Conservation (phyloP, 106 monocot genomes). For the Dendrobium officinale region DNA sequence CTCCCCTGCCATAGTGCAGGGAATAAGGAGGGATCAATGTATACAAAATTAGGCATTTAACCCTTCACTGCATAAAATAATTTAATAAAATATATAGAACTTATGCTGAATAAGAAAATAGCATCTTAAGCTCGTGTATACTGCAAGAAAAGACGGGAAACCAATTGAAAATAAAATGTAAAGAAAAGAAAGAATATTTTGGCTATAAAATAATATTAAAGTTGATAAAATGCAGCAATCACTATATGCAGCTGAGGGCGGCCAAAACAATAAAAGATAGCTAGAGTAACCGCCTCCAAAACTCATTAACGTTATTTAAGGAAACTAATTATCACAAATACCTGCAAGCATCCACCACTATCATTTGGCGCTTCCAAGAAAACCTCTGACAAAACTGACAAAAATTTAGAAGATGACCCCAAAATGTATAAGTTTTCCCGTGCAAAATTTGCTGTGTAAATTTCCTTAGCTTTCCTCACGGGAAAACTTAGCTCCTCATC, state of each 20-base stretch:
- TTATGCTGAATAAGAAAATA: not conserved
- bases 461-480: slow-evolving; percentile 50
- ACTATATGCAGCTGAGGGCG: not conserved
- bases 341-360: slow-evolving; percentile 69
- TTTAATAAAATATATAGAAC: not conserved
- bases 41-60: not conserved
- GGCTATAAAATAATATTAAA: not conserved
- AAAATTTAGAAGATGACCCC: slow-evolving; percentile 35
- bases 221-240: not conserved
- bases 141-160: not conserved
- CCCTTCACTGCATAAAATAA: too few relatives aligned
- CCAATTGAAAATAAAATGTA: not conserved
- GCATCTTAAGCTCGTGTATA: not conserved
- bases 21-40: not conserved
- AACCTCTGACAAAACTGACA: slow-evolving; percentile 46
- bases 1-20: not conserved
- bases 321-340: slow-evolving; percentile 17
- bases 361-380: slow-evolving; percentile 62
- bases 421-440: slow-evolving; percentile 61
- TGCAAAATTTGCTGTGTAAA: slow-evolving; percentile 51
- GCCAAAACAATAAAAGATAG: not conserved
- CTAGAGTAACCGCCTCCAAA: not conserved
- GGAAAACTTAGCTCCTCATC: slow-evolving; percentile 43
- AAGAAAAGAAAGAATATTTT: not conserved
- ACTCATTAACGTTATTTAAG: not conserved